Evolutionary conservation across 2,329 filamentous ascomycete genomes (phyloP), one percentile per base, ranked within the genome.

Genomic region (Ramularia endophylla): DNA sequence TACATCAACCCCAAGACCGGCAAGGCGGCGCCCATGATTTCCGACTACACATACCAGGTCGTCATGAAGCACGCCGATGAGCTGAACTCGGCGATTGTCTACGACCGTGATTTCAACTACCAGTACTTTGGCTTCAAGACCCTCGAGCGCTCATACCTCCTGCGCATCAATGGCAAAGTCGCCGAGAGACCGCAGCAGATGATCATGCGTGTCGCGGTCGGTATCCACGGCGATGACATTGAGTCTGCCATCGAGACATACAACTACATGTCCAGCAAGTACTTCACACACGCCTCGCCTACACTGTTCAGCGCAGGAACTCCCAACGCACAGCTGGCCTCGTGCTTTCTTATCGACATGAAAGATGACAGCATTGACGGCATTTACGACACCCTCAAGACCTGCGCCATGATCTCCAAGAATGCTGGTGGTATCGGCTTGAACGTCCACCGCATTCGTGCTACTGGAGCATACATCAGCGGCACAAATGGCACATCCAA

Each of bases 121-220:
- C 92, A 98, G 73, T 98, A 94, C 73, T 98, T 98, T 61, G 92
- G 92, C 52, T 98, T 98, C 81, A 98, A 98, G 80, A 98, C 92
- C 6, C 75, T 98, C 28, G 92, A 98, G 75, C 83, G 92, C 47
- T 98, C 92, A 61, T 98, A 98, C 63, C 83, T 98, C 38, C 82
- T 98, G 55, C 89, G 94, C 64, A 85, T 97, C 53, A 79, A 95
- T 59, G 89, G 88, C 65, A 94, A 95, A 72, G 87, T 97, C 62
- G 90, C 89, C 38, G 92, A 98, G 74, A 82, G 92, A 59, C 92
- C 92, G 32, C 92, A 98, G 70, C 92, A 98, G 73, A 92, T 98
- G 88, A 90, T 98, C 59, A 98, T 98, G 92, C 87, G 92, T 77
- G 92, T 98, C 40, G 80, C 92, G 55, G 90, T 98, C 44, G 92